Evolutionary conservation across 169 alveolate genomes (phyloP).

Genomic region (Haemoproteus tartakovskyi): DNA sequence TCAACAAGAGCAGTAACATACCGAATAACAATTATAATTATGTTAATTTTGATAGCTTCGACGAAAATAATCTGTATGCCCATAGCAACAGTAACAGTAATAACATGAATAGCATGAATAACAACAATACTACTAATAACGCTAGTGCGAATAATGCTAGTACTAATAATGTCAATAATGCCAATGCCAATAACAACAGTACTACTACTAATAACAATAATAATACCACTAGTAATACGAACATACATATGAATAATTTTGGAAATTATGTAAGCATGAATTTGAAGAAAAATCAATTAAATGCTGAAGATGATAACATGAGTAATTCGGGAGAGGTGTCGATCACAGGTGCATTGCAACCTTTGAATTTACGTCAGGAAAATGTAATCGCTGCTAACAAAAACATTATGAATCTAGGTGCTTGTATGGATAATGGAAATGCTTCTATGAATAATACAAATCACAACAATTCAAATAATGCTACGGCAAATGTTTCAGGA

Average conservation of each 20-base stretch:
- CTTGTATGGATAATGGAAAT: too few relatives aligned
- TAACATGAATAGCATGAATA: too few relatives aligned
- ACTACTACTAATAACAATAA: too few relatives aligned
- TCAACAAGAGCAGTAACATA: constrained; percentile 26
- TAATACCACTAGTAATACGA: too few relatives aligned
- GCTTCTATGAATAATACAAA: too few relatives aligned
- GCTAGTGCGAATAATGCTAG: too few relatives aligned
- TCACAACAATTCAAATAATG: too few relatives aligned
- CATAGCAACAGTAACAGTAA: constrained; percentile 32
- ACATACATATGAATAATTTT: constrained; percentile 50
- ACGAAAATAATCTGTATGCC: constrained; percentile 41
- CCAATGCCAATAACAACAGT: too few relatives aligned
- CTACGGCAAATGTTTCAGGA: too few relatives aligned
- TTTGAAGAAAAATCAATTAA: constrained; percentile 40
- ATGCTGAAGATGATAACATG: constrained; percentile 35
- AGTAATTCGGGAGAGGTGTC: constrained; percentile 53
- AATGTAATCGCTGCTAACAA: constrained; percentile 20
- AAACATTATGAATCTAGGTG: too few relatives aligned
- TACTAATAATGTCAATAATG: too few relatives aligned
- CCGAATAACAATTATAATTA: constrained; percentile 44
- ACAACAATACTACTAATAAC: too few relatives aligned
- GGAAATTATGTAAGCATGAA: constrained; percentile 32
- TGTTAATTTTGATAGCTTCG: constrained; percentile 48
- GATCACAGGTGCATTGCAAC: constrained; percentile 30
- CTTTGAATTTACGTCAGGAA: constrained; percentile 9